phyloP scores from a whole-genome alignment of 2,329 filamentous ascomycete genomes.

The Trichoderma cornu-damae region DNA sequence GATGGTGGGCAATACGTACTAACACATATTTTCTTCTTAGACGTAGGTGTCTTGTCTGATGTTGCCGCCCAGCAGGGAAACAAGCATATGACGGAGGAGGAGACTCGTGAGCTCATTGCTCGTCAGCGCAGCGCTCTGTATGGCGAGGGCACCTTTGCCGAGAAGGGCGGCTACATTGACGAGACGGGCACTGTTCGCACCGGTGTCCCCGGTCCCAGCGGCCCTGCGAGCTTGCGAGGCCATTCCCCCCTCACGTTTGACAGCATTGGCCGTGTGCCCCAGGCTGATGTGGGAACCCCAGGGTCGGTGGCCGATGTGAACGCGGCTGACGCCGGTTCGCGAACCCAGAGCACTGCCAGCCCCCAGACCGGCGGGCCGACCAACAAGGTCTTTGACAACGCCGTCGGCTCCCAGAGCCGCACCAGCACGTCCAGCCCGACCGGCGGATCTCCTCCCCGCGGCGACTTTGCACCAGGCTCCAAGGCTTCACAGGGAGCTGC shows the following conservation, averaged over 20 bases:
- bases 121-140: slow-evolving; percentile 94
- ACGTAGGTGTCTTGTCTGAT: slow-evolving; percentile 50
- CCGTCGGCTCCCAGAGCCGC: slow-evolving; percentile 56
- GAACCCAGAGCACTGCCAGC: slow-evolving; percentile 79
- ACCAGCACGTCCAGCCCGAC: slow-evolving; percentile 81
- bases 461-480: slow-evolving; percentile 47
- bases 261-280: slow-evolving; percentile 40
- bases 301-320: slow-evolving; percentile 38
- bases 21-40: slow-evolving; percentile 35
- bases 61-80: slow-evolving; percentile 36
- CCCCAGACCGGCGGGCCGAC: slow-evolving; percentile 58
- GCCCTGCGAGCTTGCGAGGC: slow-evolving; percentile 62
- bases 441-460: slow-evolving; percentile 69
- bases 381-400: slow-evolving; percentile 58
- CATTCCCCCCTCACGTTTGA: slow-evolving; percentile 79
- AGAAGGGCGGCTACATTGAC: slow-evolving; percentile 61
- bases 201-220: slow-evolving; percentile 61
- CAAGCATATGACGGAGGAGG: slow-evolving; percentile 93
- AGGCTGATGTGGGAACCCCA: slow-evolving; percentile 38
- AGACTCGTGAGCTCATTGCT: slow-evolving; percentile 90
- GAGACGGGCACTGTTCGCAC: slow-evolving; percentile 60
- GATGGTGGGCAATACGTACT: slow-evolving; percentile 29
- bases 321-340: slow-evolving; percentile 51
- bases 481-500: slow-evolving; percentile 54
- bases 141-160: slow-evolving; percentile 67